phyloP scores from a whole-genome alignment of 768 basidiomycete genomes.

The Serendipita vermifera region DNA sequence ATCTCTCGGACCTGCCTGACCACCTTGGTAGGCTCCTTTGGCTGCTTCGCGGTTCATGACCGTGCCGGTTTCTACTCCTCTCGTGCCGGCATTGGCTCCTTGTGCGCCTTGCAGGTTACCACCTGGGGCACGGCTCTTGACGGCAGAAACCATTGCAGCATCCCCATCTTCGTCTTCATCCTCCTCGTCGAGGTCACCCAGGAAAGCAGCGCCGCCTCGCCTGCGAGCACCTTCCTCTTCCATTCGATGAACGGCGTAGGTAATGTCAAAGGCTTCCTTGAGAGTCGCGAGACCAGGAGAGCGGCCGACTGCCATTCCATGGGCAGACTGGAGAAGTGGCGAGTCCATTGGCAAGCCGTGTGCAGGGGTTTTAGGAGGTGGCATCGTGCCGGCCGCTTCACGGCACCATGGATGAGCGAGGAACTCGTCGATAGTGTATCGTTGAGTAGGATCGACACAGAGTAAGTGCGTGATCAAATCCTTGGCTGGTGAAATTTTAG shows the following conservation, averaged over 20 bases:
- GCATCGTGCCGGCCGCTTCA: conserved; percentile 46
- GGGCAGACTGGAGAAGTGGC: conserved; percentile 53
- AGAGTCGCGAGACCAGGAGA: conserved; percentile 88
- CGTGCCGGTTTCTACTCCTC: conserved; percentile 15
- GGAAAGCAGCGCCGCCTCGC: conserved; percentile 67
- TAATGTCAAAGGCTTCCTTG: conserved; percentile 97
- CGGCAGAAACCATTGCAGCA: conserved; percentile 38
- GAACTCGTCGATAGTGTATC: conserved; percentile 98
- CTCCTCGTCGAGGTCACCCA: conserved; percentile 84
- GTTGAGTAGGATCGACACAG: conserved; percentile 87
- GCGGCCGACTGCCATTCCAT: conserved; percentile 46
- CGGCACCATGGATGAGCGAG: conserved; percentile 92
- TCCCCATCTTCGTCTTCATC: conserved; percentile 55
- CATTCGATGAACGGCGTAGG: conserved; percentile 98
- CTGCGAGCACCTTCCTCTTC: conserved; percentile 92
- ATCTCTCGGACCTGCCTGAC: conserved; percentile 61
- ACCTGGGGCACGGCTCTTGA: conserved; percentile 24
- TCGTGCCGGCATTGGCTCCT: conserved; percentile 18
- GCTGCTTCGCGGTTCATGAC: conserved; percentile 25
- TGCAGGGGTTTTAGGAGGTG: conserved; percentile 34
- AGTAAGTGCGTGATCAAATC: conserved; percentile 90
- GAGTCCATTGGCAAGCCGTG: conserved; percentile 60
- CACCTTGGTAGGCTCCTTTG: conserved; percentile 35
- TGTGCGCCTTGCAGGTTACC: conserved; percentile 22
- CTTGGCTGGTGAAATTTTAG: conserved; percentile 49